These are phyloP conservation scores for Cytospora mali DNA, from an alignment of 2,329 filamentous ascomycete genomes.

Conservation along the genomic window DNA sequence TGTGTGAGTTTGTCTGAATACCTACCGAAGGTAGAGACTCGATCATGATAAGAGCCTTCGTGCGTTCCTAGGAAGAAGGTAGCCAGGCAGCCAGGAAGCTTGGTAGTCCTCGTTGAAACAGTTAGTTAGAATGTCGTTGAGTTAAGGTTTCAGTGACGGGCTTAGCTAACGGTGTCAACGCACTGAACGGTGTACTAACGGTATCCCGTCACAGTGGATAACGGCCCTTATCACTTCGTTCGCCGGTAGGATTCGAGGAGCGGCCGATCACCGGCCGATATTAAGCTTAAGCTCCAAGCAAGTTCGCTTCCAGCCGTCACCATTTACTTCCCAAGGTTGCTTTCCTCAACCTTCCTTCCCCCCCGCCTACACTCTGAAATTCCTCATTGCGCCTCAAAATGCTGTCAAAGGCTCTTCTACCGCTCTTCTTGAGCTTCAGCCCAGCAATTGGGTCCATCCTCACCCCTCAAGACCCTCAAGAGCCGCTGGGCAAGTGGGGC, in stretches of 20 bases:
- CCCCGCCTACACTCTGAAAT: background rate
- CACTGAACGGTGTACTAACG: too few species aligned
- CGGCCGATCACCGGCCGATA: background rate
- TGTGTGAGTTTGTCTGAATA: too few species aligned
- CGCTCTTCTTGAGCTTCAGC: conserved; percentile 12
- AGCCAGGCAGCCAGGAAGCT: too few species aligned
- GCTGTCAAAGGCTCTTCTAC: conserved; percentile 1
- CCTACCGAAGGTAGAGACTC: too few species aligned
- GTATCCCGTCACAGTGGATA: background rate
- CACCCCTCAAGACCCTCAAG: background rate
- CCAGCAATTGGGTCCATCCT: background rate
- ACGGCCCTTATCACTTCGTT: background rate
- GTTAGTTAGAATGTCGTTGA: background rate
- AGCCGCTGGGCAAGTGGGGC: conserved; percentile 5
- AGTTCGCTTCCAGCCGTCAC: background rate
- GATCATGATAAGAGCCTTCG: too few species aligned
- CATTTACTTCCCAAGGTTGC: background rate
- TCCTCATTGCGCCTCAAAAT: background rate
- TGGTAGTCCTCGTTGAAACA: background rate
- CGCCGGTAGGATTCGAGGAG: background rate
- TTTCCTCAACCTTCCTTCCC: background rate
- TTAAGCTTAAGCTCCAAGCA: background rate
- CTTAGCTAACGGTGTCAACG: background rate
- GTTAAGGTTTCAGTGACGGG: background rate
- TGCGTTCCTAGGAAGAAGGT: too few species aligned